Base-by-base conservation (phyloP, 495 filamentous ascomycete species). In the Talaromyces adpressus region DNA sequence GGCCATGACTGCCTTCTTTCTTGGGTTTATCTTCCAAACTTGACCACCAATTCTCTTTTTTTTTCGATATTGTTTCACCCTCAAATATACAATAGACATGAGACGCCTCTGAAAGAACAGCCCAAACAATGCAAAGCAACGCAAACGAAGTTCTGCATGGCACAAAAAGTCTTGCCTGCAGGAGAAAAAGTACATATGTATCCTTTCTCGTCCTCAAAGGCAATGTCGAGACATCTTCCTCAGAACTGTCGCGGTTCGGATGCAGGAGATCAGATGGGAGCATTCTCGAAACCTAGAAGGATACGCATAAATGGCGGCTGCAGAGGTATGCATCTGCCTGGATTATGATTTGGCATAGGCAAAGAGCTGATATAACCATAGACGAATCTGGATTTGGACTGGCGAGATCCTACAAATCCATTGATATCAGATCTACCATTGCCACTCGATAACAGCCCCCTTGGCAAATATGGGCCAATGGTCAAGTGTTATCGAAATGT, bases 401-500 rank as follows among this genome's bases (percentile, higher is more conserved):
- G 29, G 52, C 52, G 52, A 27, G 12, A 27, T 27, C 27, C 27
- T 27, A 4, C 3, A 27, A 2, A 27, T 27, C 3, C 1, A 27
- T 27, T 4, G 27, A 27, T 27, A 27, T 27, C 27, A 4, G 3
- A 27, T 27, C 1, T 2, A 27, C 27, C 27, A 27, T 27, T 27
- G 27, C 27, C 27, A 27, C 27, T 27, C 27, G 2, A 27, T 4
- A 27, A 27, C 3, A 27, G 27, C 5, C 27, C 27, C 27, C 27
- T 27, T 27, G 3, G 0, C 27, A 27, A 2, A 27, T 3, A 4
- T 3, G 27, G 27, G 3, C 27, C 27, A 27, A 27, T 27, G 5
- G 27, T 59, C 22, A 59, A 75, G 20, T 82, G 80, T 67, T 83
- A 82, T 67, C 70, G 77, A 16, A 78, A 81, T 65, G 70, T 67